These are phyloP conservation scores for Candida parachauliodes DNA, from an alignment of 805 yeast species.

Conservation along the genomic window DNA sequence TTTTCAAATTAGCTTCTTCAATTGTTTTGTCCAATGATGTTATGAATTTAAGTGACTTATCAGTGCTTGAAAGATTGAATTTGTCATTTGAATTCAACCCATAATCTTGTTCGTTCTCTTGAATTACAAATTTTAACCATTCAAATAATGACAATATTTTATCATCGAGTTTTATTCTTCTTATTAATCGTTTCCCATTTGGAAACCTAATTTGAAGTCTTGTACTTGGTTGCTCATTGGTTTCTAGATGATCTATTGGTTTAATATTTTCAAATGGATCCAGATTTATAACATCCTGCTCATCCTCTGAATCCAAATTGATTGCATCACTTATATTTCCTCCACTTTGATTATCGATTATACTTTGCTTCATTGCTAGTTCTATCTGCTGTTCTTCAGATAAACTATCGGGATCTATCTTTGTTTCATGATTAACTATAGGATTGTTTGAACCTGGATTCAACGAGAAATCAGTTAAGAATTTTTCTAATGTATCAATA, in stretches of 20 bases:
- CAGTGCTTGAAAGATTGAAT: constrained; percentile 31
- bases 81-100: constrained; percentile 41
- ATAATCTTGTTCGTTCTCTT: constrained; percentile 44
- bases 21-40: constrained; percentile 59
- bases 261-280: constrained; percentile 49
- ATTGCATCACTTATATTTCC: constrained; percentile 26
- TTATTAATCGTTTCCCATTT: constrained; percentile 78
- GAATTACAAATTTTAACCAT: constrained; percentile 58
- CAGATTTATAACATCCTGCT: constrained; percentile 16
- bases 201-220: constrained; percentile 86
- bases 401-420: constrained; percentile 59
- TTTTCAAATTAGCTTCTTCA: constrained; percentile 72
- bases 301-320: constrained; percentile 16
- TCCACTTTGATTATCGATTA: constrained; percentile 32
- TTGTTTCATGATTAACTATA: constrained; percentile 53
- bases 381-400: constrained; percentile 84
- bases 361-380: constrained; percentile 66
- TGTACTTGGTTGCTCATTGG: constrained; percentile 59
- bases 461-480: constrained; percentile 61
- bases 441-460: constrained; percentile 66
- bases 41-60: constrained; percentile 47
- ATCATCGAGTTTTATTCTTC: constrained; percentile 59
- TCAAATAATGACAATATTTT: constrained; percentile 59
- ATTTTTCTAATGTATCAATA: constrained; percentile 65
- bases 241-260: constrained; percentile 59